Evolutionary conservation across 768 basidiomycete species (phyloP).

Genomic region (Leucocoprinus birnbaumii): DNA sequence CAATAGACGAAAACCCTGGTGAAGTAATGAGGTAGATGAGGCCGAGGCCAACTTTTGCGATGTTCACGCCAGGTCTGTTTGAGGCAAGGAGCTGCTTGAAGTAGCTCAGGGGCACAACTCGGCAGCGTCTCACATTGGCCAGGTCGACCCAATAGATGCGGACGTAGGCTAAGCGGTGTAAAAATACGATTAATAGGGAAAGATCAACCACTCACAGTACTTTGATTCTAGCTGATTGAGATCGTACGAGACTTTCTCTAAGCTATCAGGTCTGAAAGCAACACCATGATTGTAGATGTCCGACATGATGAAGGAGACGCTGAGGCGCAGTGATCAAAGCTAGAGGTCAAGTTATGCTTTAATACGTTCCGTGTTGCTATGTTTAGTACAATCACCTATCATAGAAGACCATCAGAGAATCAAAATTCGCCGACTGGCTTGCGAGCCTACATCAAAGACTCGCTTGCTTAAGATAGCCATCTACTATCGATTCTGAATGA

Average conservation of each 20-base stretch:
- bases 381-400: no score
- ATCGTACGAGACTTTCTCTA: background rate
- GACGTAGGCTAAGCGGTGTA: constrained; percentile 31
- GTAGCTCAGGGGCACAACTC: constrained; percentile 49
- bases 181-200: background rate
- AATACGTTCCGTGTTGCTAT: no score
- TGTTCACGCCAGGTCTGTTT: constrained; percentile 44
- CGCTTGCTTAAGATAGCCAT: no score
- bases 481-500: no score
- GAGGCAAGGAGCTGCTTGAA: constrained; percentile 47
- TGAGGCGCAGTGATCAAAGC: background rate
- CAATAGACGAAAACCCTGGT: constrained; percentile 43
- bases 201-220: background rate
- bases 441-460: no score
- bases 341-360: background rate
- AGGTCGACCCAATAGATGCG: constrained; percentile 64
- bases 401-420: no score
- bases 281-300: background rate
- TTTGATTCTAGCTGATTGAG: background rate
- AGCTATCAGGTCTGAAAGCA: background rate
- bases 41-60: constrained; percentile 43
- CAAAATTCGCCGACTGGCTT: no score
- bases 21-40: constrained; percentile 39
- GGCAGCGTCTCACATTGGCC: constrained; percentile 49
- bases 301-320: background rate